phyloP scores from a whole-genome alignment of 2,329 filamentous ascomycete species.

The Ophiocordyceps polyrhachis-furcata region DNA sequence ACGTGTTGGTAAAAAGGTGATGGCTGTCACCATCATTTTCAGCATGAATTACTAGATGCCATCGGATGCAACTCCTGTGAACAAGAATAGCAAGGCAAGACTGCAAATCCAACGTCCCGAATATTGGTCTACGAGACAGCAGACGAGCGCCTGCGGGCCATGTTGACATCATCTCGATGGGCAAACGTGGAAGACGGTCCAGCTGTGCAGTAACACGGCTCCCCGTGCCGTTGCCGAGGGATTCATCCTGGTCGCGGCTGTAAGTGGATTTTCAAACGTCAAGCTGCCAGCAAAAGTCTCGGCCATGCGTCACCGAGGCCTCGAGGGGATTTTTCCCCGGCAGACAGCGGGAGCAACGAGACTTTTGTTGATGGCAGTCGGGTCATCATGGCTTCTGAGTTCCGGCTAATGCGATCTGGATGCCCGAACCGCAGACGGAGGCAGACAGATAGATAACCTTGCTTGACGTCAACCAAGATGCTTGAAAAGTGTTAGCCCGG shows the following conservation, averaged over 20 bases:
- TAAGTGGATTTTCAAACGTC: neutral
- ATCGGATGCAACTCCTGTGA: neutral
- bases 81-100: neutral
- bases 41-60: neutral
- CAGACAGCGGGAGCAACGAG: neutral
- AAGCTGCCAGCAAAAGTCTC: neutral
- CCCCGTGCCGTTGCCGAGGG: neutral
- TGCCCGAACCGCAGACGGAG: neutral
- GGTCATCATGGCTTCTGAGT: neutral
- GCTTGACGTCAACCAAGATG: neutral
- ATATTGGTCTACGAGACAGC: neutral
- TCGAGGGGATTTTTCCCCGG: neutral
- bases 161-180: neutral
- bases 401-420: neutral
- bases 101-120: neutral
- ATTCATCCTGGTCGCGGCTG: neutral
- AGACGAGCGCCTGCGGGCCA: no score
- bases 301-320: neutral
- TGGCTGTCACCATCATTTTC: neutral
- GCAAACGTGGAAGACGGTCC: neutral
- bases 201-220: neutral
- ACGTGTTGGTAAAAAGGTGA: neutral
- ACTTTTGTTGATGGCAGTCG: neutral
- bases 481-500: neutral
- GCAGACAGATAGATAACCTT: neutral